Percentiles rank a stretch among this genome's conserved stretches.
These are phyloP conservation scores for Xylaria sp. DNA, from an alignment of 2,329 filamentous ascomycete species.

Conservation along the genomic window DNA sequence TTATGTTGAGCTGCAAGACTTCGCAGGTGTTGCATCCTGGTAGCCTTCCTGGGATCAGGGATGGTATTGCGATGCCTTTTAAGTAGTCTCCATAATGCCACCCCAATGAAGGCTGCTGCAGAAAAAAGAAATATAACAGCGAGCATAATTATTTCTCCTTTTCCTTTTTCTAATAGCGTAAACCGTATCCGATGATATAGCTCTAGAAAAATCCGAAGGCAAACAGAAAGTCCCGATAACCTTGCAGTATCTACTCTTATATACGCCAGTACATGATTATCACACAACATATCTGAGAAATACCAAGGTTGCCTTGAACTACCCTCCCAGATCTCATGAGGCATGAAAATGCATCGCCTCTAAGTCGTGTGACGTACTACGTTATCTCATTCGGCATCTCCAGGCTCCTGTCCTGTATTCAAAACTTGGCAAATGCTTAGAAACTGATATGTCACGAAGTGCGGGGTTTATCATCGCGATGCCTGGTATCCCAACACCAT, in stretches of 20 bases:
- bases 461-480: not conserved
- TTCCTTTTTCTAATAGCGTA: not conserved
- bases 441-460: not conserved
- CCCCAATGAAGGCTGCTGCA: not conserved
- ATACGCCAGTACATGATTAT: not conserved
- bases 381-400: not conserved
- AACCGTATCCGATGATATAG: not conserved
- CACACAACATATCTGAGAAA: not conserved
- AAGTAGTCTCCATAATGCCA: not conserved
- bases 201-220: not conserved
- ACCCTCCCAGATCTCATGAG: not conserved
- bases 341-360: not conserved
- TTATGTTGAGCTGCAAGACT: not conserved
- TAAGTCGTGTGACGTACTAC: not conserved
- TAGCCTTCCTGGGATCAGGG: not conserved
- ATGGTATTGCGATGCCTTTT: not conserved
- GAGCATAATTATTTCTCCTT: not conserved
- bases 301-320: not conserved
- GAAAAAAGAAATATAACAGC: not conserved
- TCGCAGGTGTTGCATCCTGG: not conserved
- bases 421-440: not conserved
- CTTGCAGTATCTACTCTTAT: not conserved
- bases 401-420: not conserved
- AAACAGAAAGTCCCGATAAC: not conserved
- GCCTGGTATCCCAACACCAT: not conserved